Conservation (phyloP, 495 filamentous ascomycete species). For the Wilcoxina mikolae region DNA sequence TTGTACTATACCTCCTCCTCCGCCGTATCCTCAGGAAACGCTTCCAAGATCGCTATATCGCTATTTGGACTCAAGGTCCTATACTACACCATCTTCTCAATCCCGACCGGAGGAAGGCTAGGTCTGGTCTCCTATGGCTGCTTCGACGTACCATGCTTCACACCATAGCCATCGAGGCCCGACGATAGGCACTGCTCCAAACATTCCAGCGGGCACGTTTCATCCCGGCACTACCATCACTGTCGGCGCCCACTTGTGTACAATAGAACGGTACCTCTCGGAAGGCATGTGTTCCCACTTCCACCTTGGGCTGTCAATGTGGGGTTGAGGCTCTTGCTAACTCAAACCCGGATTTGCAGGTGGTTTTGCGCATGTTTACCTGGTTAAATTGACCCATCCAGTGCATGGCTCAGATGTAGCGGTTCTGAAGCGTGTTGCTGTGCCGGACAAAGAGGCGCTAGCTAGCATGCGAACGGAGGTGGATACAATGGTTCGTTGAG, state of each 20-base stretch:
- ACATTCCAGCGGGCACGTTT: constrained; percentile 75
- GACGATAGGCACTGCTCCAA: constrained; percentile 33
- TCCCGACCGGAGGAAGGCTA: neutral
- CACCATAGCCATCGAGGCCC: constrained; percentile 25
- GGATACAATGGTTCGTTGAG: constrained; percentile 61
- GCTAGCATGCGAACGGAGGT: constrained; percentile 96
- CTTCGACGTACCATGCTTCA: constrained; percentile 24
- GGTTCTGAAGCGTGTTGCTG: constrained; percentile 92
- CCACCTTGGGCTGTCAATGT: constrained; percentile 1
- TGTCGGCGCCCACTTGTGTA: constrained; percentile 77
- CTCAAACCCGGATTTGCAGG: constrained; percentile 26
- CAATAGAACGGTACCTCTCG: constrained; percentile 96
- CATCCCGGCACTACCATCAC: constrained; percentile 88
- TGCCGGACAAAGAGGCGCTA: constrained; percentile 84
- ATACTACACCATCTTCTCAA: neutral
- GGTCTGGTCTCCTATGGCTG: constrained; percentile 23
- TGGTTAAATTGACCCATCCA: constrained; percentile 67
- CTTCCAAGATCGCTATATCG: too few relatives aligned
- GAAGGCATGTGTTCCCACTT: constrained; percentile 41
- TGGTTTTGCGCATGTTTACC: constrained; percentile 95
- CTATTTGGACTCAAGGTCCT: too few relatives aligned
- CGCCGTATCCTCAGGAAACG: too few relatives aligned
- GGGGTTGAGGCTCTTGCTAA: constrained; percentile 4
- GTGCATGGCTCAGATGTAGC: constrained; percentile 71
- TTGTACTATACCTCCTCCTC: too few relatives aligned